phyloP scores from a whole-genome alignment of 495 filamentous ascomycete species.

The Neurospora sp. region DNA sequence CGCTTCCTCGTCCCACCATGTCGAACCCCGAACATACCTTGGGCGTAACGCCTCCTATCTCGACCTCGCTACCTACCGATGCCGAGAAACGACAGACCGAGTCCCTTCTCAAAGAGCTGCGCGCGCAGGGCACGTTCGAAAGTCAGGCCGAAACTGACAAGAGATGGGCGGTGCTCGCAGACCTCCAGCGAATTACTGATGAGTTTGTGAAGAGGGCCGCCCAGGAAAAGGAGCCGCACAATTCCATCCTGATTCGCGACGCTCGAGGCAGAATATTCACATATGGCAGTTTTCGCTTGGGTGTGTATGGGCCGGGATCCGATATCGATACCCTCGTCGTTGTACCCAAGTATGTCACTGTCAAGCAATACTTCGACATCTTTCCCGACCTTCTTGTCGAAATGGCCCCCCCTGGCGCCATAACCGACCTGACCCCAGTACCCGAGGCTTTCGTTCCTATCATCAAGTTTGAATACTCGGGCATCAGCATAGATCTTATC shows the following conservation, averaged over 20 bases:
- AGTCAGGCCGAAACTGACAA: conserved; percentile 65
- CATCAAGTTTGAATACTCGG: conserved; percentile 85
- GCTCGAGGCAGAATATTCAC: conserved; percentile 87
- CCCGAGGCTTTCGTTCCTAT: conserved; percentile 88
- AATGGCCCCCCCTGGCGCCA: conserved; percentile 63
- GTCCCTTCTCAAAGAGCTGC: conserved; percentile 69
- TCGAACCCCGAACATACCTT: conserved; percentile 32
- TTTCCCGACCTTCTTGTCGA: conserved; percentile 68
- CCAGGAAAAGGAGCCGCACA: conserved; percentile 58
- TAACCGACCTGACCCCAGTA: conserved; percentile 77
- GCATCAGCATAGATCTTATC: conserved; percentile 90
- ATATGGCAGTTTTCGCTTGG: conserved; percentile 87
- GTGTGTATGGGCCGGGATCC: conserved; percentile 89
- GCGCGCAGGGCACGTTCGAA: conserved; percentile 86
- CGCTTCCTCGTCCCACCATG: conserved; percentile 8
- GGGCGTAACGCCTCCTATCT: conserved; percentile 82
- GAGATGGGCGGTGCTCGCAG: conserved; percentile 45
- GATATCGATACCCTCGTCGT: conserved; percentile 96
- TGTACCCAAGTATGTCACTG: conserved; percentile 73
- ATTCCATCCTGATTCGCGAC: conserved; percentile 63
- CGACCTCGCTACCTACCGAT: conserved; percentile 59
- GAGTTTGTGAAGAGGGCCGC: conserved; percentile 79
- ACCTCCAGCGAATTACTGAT: conserved; percentile 66
- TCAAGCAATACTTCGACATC: conserved; percentile 82
- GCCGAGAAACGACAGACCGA: conserved; percentile 65